These are phyloP conservation scores for Candida frijolesensis DNA, from an alignment of 1,139 yeast genomes.

Conservation along the genomic window DNA sequence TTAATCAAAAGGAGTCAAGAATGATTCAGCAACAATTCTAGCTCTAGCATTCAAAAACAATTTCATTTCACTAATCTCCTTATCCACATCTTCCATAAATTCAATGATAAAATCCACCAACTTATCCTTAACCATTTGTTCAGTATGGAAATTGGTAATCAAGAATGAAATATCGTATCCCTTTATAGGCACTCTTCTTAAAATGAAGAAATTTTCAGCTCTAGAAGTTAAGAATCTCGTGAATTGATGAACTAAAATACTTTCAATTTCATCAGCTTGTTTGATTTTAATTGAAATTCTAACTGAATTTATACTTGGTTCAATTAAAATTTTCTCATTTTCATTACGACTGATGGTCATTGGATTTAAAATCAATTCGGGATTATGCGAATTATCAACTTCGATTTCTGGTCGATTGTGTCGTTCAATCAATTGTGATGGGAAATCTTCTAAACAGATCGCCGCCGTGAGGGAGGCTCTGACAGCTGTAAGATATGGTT, in stretches of 20 bases:
- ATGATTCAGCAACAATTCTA: constrained; percentile 95
- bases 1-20: constrained; percentile 72
- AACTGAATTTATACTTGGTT: constrained; percentile 88
- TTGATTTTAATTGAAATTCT: constrained; percentile 90
- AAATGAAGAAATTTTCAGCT: constrained; percentile 90
- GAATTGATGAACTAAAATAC: constrained; percentile 89
- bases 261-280: constrained; percentile 97
- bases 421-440: constrained; percentile 94
- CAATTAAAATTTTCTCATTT: constrained; percentile 88
- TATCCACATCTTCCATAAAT: constrained; percentile 98
- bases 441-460: constrained; percentile 89
- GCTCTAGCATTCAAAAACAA: constrained; percentile 96
- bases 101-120: constrained; percentile 95
- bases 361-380: constrained; percentile 85
- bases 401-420: constrained; percentile 98
- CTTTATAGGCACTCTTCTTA: constrained; percentile 86
- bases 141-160: constrained; percentile 93
- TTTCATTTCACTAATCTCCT: constrained; percentile 98
- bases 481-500: constrained; percentile 93
- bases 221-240: constrained; percentile 91
- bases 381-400: constrained; percentile 61
- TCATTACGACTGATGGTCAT: constrained; percentile 92
- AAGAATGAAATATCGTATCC: constrained; percentile 94
- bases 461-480: constrained; percentile 94
- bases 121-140: constrained; percentile 92